Percentiles rank a stretch among this genome's conserved stretches.
Conservation (phyloP, 257 asterid species). For the Nicotiana otophora region DNA sequence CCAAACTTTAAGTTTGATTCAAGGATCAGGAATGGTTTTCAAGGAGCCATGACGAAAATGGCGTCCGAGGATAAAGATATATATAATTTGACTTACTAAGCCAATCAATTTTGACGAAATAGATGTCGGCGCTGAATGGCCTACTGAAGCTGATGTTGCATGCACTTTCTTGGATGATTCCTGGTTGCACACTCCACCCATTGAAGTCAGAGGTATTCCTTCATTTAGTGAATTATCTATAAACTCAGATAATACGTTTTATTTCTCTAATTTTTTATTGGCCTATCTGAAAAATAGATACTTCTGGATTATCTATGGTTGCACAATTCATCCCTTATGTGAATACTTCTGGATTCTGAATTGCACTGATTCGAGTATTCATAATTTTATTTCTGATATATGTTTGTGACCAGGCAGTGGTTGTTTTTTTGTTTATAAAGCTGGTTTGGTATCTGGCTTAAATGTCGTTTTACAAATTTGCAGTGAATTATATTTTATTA, state of each 20-base stretch:
- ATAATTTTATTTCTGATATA: background rate
- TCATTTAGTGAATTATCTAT: background rate
- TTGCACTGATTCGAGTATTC: background rate
- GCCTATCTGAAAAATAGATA: background rate
- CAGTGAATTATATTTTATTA: too few species aligned
- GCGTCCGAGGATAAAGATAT: slow-evolving; percentile 30
- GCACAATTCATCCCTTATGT: background rate
- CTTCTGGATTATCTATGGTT: background rate
- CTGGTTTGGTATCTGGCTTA: background rate
- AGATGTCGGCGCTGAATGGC: slow-evolving; percentile 33
- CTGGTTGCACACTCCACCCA: slow-evolving; percentile 20
- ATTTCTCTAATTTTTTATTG: background rate
- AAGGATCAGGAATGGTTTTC: slow-evolving; percentile 41
- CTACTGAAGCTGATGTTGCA: slow-evolving; percentile 27
- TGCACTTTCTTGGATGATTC: slow-evolving; percentile 22
- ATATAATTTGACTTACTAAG: slow-evolving; percentile 26
- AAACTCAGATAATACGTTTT: background rate
- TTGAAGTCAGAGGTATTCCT: slow-evolving; percentile 7
- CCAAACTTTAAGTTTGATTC: slow-evolving; percentile 27
- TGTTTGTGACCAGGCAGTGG: background rate
- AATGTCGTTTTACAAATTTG: background rate
- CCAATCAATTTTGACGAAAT: slow-evolving; percentile 32
- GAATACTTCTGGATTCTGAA: background rate
- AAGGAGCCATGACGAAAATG: slow-evolving; percentile 41
- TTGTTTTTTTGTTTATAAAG: background rate